These are phyloP conservation scores for Dicorynia guianensis DNA, from an alignment of 306 rosid genomes.

Conservation along the genomic window DNA sequence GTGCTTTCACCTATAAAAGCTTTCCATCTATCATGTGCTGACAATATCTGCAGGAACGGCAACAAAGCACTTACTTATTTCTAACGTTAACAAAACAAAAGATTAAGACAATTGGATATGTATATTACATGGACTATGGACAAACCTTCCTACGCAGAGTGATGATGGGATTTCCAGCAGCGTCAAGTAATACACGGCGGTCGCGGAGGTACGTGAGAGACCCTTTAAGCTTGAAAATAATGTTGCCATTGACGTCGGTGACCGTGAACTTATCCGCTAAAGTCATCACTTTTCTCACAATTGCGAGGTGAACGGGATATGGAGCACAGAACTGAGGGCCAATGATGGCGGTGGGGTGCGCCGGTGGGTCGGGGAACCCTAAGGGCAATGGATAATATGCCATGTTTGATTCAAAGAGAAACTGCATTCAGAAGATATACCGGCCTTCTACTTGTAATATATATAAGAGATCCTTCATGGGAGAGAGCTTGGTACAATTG, in stretches of 20 bases:
- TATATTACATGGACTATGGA: too few species aligned
- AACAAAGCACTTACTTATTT: background rate
- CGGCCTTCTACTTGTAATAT: background rate
- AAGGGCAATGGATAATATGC: too few species aligned
- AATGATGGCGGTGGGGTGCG: background rate
- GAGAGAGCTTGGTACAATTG: too few species aligned
- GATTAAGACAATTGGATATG: too few species aligned
- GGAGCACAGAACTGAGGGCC: too few species aligned
- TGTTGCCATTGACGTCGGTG: background rate
- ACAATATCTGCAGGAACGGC: slow-evolving; percentile 6
- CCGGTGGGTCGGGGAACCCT: background rate
- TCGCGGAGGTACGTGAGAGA: background rate
- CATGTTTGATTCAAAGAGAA: too few species aligned
- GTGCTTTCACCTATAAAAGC: slow-evolving; percentile 45
- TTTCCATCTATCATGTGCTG: slow-evolving; percentile 42
- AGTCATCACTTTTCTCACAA: too few species aligned
- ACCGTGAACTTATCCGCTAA: background rate
- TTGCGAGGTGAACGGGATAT: too few species aligned
- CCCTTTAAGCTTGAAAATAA: too few species aligned
- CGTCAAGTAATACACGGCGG: background rate
- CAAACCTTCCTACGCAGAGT: background rate
- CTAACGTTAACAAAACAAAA: too few species aligned
- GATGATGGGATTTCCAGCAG: background rate
- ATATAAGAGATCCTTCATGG: too few species aligned
- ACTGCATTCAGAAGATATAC: too few species aligned